Evolutionary conservation across 768 basidiomycete species (phyloP).

Genomic region (Chiua virens): DNA sequence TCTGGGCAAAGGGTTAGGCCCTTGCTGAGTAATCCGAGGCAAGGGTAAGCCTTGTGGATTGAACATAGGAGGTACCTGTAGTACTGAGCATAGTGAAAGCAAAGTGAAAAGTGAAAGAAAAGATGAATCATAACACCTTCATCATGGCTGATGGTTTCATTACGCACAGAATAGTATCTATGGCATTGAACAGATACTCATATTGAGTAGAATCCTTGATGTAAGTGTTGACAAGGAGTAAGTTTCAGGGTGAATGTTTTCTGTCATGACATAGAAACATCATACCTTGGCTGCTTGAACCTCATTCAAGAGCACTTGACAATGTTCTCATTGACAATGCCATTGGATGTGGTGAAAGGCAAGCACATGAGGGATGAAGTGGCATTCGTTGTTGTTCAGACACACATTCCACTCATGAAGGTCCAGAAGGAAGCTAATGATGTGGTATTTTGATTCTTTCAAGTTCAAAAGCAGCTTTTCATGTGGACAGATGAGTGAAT

Average conservation of each 20-base stretch:
- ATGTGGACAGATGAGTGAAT: constrained; percentile 17
- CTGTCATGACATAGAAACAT: constrained; percentile 99
- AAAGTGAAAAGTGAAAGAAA: too few species aligned
- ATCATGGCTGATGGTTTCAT: constrained; percentile 93
- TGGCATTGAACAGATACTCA: constrained; percentile 84
- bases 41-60: too few species aligned
- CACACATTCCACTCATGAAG: constrained; percentile 80
- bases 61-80: too few species aligned
- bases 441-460: constrained; percentile 71
- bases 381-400: constrained; percentile 77
- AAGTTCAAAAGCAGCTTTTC: constrained; percentile 84
- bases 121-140: too few species aligned
- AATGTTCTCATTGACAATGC: constrained; percentile 95
- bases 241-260: constrained; percentile 95
- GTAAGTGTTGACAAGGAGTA: constrained; percentile 95
- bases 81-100: too few species aligned
- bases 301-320: constrained; percentile 88
- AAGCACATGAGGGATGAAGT: constrained; percentile 90
- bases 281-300: constrained; percentile 91
- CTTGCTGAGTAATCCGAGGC: too few species aligned
- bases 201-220: constrained; percentile 79
- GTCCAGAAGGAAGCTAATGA: constrained; percentile 94
- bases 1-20: too few species aligned
- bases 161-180: constrained; percentile 95
- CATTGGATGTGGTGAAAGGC: constrained; percentile 97